Conservation (phyloP, 129 eudicot species). For the Dittrichia graveolens region DNA sequence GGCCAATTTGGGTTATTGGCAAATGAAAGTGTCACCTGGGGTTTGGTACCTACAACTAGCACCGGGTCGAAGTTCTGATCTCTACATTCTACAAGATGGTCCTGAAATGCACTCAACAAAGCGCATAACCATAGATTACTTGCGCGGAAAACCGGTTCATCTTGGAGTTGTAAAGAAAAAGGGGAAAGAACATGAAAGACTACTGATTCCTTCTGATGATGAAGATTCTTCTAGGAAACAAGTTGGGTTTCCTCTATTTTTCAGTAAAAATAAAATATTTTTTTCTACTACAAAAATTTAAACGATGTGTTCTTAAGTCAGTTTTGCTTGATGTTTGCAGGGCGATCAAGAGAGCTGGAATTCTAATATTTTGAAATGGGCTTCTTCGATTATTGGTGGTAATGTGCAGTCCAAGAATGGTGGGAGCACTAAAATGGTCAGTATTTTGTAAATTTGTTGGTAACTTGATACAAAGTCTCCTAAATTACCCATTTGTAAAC, state of each 20-base stretch:
- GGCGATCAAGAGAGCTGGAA: slow-evolving; percentile 74
- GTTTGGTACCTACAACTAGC: slow-evolving; percentile 96
- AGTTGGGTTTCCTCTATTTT: slow-evolving; percentile 38
- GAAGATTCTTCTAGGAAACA: slow-evolving; percentile 50
- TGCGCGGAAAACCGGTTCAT: slow-evolving; percentile 84
- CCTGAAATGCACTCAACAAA: slow-evolving; percentile 52
- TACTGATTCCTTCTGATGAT: slow-evolving; percentile 67
- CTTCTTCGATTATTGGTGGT: slow-evolving; percentile 88
- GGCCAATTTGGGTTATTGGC: slow-evolving; percentile 99
- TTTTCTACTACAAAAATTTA: background rate
- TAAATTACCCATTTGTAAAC: background rate
- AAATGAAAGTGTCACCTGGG: slow-evolving; percentile 95
- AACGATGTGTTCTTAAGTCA: background rate
- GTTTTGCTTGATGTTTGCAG: slow-evolving; percentile 35
- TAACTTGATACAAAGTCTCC: background rate
- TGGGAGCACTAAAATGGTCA: slow-evolving; percentile 58
- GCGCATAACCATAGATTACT: slow-evolving; percentile 68
- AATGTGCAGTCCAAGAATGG: slow-evolving; percentile 59
- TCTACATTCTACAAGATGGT: slow-evolving; percentile 71
- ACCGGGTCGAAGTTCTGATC: slow-evolving; percentile 97
- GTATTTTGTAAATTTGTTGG: slow-evolving; percentile 13
- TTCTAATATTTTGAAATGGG: slow-evolving; percentile 90
- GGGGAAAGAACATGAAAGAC: slow-evolving; percentile 84
- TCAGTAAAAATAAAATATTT: background rate
- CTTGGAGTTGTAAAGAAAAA: slow-evolving; percentile 83